phyloP scores from a whole-genome alignment of 306 rosid genomes.

The Biancaea sappan region DNA sequence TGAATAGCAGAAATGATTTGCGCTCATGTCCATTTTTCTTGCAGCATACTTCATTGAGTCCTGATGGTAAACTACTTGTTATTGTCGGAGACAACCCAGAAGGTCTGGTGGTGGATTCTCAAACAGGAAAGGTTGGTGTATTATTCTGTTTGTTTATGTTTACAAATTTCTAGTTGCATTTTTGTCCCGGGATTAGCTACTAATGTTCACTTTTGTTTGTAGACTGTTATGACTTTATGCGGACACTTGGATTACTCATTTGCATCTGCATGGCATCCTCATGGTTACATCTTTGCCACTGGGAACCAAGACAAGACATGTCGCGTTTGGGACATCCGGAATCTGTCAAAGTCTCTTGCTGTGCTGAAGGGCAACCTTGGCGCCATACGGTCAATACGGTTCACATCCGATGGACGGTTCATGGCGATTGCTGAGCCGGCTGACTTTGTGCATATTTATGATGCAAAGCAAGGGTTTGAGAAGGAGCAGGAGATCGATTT shows the following conservation, averaged over 20 bases:
- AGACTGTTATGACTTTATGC: constrained; percentile 42
- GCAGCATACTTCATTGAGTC: constrained; percentile 65
- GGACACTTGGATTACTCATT: constrained; percentile 73
- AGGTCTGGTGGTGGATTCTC: constrained; percentile 64
- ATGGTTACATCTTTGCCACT: constrained; percentile 62
- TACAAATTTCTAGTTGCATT: neutral
- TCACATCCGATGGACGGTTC: constrained; percentile 58
- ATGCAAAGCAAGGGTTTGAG: constrained; percentile 54
- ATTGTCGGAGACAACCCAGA: constrained; percentile 71
- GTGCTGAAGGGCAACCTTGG: constrained; percentile 66
- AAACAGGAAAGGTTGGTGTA: constrained; percentile 60
- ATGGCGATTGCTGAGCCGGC: constrained; percentile 76
- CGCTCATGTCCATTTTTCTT: neutral
- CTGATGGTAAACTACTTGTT: constrained; percentile 55
- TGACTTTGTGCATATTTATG: constrained; percentile 64
- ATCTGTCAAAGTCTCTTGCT: constrained; percentile 57
- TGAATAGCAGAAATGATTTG: neutral
- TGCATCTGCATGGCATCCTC: constrained; percentile 71
- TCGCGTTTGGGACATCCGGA: constrained; percentile 66
- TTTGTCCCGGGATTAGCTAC: neutral
- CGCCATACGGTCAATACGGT: constrained; percentile 62
- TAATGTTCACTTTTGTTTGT: constrained; percentile 26
- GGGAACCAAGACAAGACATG: constrained; percentile 77
- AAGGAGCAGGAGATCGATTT: constrained; percentile 69
- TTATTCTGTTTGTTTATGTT: neutral